These are phyloP conservation scores for Leccinum angustisporum DNA, from an alignment of 1,284 basidiomycete species.

Conservation along the genomic window DNA sequence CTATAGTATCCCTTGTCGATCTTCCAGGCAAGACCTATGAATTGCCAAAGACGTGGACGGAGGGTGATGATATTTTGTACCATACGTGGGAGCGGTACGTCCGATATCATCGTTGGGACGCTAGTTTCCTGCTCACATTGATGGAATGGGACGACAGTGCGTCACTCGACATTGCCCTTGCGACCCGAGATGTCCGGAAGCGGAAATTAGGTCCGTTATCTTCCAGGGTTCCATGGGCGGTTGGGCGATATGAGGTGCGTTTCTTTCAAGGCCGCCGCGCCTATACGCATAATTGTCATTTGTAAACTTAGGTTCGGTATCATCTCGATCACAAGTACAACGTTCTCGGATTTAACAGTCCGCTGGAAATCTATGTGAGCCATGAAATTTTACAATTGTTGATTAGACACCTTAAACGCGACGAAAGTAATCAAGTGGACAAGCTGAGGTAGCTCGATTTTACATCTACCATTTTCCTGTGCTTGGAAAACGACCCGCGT, in stretches of 20 bases:
- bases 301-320: conserved; percentile 59
- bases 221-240: conserved; percentile 85
- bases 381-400: neutral
- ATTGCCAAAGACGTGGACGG: no score
- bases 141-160: conserved; percentile 93
- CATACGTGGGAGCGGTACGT: no score
- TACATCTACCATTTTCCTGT: no score
- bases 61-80: no score
- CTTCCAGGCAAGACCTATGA: no score
- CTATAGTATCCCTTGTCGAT: no score
- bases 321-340: conserved; percentile 97
- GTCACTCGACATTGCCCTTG: conserved; percentile 51
- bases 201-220: conserved; percentile 65
- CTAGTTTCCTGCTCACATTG: conserved; percentile 85
- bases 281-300: conserved; percentile 3
- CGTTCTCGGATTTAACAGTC: conserved; percentile 83
- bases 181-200: conserved; percentile 40
- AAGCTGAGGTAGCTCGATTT: no score
- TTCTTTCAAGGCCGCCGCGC: neutral
- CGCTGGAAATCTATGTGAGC: conserved; percentile 85
- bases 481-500: no score
- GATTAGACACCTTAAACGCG: no score
- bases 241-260: conserved; percentile 83
- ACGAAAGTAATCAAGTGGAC: no score
- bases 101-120: conserved; percentile 80